Conservation (phyloP, 202 grass and related monocot genomes). For the Carex sylvatica region DNA sequence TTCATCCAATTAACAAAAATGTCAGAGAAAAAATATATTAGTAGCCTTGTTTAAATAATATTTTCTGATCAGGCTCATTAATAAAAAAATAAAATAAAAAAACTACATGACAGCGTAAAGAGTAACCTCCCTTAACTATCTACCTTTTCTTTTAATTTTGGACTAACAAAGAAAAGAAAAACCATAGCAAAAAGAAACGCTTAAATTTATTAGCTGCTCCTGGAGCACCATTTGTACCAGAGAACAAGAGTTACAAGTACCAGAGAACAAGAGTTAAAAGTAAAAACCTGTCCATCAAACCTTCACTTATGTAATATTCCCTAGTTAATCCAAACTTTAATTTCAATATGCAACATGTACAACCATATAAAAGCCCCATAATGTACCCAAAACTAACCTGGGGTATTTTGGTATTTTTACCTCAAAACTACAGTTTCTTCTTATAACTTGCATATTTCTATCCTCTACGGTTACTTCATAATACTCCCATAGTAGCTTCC, state of each 20-base stretch:
- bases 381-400: not conserved
- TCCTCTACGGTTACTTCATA: not conserved
- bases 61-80: too few species aligned
- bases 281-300: not conserved
- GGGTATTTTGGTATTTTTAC: slow-evolving; percentile 15
- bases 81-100: too few species aligned
- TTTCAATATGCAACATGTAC: slow-evolving; percentile 1
- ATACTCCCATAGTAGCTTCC: not conserved
- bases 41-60: too few species aligned
- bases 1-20: too few species aligned
- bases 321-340: not conserved
- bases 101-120: not conserved
- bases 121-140: not conserved
- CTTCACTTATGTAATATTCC: not conserved
- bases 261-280: not conserved
- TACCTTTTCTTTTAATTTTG: not conserved
- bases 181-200: not conserved
- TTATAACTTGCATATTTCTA: not conserved
- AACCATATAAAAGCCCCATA: not conserved
- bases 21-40: too few species aligned
- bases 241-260: not conserved
- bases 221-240: not conserved
- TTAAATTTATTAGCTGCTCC: not conserved
- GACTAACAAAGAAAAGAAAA: not conserved
- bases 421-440: not conserved